phyloP scores from a whole-genome alignment of 768 basidiomycete species.

The Russula ochroleuca region DNA sequence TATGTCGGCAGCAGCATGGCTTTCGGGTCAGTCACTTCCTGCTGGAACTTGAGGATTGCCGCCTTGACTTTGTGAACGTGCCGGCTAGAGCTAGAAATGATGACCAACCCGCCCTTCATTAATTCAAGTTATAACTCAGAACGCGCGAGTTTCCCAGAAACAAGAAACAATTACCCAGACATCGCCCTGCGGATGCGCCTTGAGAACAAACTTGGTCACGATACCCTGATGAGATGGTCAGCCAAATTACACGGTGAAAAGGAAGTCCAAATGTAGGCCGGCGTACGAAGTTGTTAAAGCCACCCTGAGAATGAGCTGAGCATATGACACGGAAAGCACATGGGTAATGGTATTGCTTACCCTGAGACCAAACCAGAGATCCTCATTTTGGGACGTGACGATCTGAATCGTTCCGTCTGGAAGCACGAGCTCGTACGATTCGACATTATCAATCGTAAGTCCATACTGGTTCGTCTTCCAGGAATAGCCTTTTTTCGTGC shows the following conservation, averaged over 20 bases:
- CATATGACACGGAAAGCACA: not conserved
- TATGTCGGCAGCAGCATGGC: conserved; percentile 13
- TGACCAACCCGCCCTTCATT: not conserved
- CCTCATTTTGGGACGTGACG: conserved; percentile 17
- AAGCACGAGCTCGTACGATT: conserved; percentile 28
- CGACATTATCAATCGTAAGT: conserved; percentile 27
- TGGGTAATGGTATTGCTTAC: not conserved
- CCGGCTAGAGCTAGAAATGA: not conserved
- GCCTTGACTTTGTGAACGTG: conserved; percentile 30
- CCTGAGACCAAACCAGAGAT: conserved; percentile 25
- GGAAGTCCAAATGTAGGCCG: not conserved
- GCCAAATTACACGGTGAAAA: not conserved
- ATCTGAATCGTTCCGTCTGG: conserved; percentile 26
- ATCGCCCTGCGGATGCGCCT: conserved; percentile 13
- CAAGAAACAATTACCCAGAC: conserved; percentile 15
- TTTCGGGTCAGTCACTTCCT: conserved; percentile 15
- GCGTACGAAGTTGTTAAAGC: conserved; percentile 22
- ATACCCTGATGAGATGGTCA: conserved; percentile 12
- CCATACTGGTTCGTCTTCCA: conserved; percentile 27
- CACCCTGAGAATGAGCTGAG: conserved; percentile 12
- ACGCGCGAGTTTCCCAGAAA: not conserved
- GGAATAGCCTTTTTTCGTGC: conserved; percentile 16
- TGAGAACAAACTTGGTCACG: conserved; percentile 21
- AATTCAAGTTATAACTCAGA: not conserved
- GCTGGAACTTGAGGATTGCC: conserved; percentile 19